phyloP scores from a whole-genome alignment of 305 asterid species.

The Fraxinus xanthoxyloides region DNA sequence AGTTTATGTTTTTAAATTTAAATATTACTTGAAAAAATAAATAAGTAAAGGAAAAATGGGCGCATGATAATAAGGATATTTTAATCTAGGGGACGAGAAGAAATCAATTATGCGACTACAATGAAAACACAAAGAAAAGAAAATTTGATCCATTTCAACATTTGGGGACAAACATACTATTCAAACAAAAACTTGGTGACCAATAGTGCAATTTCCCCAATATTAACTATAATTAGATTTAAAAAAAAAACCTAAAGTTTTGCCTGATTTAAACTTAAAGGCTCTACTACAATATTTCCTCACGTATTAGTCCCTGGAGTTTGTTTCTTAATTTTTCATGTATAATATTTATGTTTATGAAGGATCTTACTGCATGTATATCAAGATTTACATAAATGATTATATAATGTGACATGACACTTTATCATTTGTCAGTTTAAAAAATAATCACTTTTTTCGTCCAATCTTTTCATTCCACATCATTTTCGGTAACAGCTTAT shows the following conservation, averaged over 20 bases:
- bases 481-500: no score
- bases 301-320: not conserved
- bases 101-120: no score
- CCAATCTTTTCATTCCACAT: no score
- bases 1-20: no score
- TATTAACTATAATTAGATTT: not conserved
- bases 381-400: no score
- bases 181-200: not conserved
- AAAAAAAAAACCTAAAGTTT: not conserved
- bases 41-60: not conserved
- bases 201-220: not conserved
- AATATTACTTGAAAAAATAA: not conserved
- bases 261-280: not conserved
- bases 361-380: no score
- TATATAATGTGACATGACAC: no score
- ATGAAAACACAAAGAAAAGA: not conserved
- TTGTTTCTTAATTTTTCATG: not conserved
- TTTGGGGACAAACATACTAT: not conserved
- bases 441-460: no score
- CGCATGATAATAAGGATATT: not conserved
- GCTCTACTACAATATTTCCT: not conserved
- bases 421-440: no score
- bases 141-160: not conserved
- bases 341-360: not conserved
- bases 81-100: not conserved